Base-by-base conservation (phyloP, 2,329 filamentous ascomycete genomes). In the Diaporthe helianthi region DNA sequence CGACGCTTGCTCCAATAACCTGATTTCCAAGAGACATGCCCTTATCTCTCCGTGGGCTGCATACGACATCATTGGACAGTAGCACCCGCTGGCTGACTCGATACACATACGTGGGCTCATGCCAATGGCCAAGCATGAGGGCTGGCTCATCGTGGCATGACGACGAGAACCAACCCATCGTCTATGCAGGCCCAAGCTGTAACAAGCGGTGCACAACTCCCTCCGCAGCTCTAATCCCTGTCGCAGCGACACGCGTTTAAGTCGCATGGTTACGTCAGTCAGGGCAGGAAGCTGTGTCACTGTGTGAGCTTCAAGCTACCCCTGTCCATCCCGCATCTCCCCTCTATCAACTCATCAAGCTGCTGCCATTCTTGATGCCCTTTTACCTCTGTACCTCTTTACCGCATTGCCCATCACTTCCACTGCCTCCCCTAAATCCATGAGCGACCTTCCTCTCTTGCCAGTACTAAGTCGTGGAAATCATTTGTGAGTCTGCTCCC, bases 231-330 rank as follows among this genome's bases (percentile, higher is more conserved):
- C n/a, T n/a, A n/a, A n/a, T n/a, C 51, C 61, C 61, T 61, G 55
- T 46, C 38, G n/a, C n/a, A n/a, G n/a, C n/a, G 10, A 44, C 24
- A 31, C 55, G 31, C 22, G 38, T 6, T 33, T 47, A 33, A 44
- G 51, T 13, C 26, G 65, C 65, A 9, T 26, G 36, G 38, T 33
- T 68, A 68, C 54, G 54, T 63, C 53, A 64, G 52, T 68, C 29
- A 31, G 22, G 31, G 26, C 67, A 64, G 55, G 47, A 47, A 60
- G 44, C 55, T 65, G 55, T 61, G 53, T 52, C 58, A 69, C 55
- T 65, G 55, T 61, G 53, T 52, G 67, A 69, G 44, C 55, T 44
- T 63, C 3, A 17, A 52, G 38, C 44, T 61, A 31, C 4, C 22
- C 24, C 22, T 38, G 36, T 38, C 36, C 24, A 33, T 61, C 58